phyloP scores from a whole-genome alignment of 2,329 filamentous ascomycete genomes.

The Aschersonia sp. region DNA sequence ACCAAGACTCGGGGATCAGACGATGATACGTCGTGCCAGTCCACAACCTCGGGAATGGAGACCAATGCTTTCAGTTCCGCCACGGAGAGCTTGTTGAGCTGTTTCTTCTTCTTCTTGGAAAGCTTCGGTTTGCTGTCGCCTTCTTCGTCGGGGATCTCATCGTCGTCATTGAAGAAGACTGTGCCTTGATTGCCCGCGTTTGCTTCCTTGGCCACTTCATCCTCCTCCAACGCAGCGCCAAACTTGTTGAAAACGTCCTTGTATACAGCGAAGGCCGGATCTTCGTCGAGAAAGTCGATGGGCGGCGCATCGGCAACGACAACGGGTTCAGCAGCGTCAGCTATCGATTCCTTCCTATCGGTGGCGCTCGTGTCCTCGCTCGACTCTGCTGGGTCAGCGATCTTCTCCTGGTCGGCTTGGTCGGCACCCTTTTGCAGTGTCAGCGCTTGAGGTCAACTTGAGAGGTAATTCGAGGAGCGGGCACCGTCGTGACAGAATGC shows the following conservation, averaged over 20 bases:
- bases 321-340: slow-evolving; percentile 14
- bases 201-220: slow-evolving; percentile 47
- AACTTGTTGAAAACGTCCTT: slow-evolving; percentile 74
- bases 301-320: slow-evolving; percentile 32
- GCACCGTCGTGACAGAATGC: no score
- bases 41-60: slow-evolving; percentile 80
- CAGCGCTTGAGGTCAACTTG: neutral
- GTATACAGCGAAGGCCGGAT: slow-evolving; percentile 73
- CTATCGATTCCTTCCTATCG: neutral
- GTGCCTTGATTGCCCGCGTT: slow-evolving; percentile 66
- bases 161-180: slow-evolving; percentile 69
- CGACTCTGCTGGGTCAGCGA: slow-evolving; percentile 11
- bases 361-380: neutral
- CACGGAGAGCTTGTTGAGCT: slow-evolving; percentile 81
- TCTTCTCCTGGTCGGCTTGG: slow-evolving; percentile 21
- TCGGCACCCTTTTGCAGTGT: neutral
- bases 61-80: slow-evolving; percentile 91
- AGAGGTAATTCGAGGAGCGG: no score
- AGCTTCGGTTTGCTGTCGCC: slow-evolving; percentile 53
- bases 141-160: slow-evolving; percentile 76
- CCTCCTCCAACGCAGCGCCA: slow-evolving; percentile 46
- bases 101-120: slow-evolving; percentile 91
- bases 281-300: slow-evolving; percentile 46
- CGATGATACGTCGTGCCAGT: slow-evolving; percentile 93
- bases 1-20: slow-evolving; percentile 79